A percentile compares a stretch with the other conserved stretches of the same genome.
phyloP scores from a whole-genome alignment of 2,329 filamentous ascomycete species.

The Fusarium clavum region DNA sequence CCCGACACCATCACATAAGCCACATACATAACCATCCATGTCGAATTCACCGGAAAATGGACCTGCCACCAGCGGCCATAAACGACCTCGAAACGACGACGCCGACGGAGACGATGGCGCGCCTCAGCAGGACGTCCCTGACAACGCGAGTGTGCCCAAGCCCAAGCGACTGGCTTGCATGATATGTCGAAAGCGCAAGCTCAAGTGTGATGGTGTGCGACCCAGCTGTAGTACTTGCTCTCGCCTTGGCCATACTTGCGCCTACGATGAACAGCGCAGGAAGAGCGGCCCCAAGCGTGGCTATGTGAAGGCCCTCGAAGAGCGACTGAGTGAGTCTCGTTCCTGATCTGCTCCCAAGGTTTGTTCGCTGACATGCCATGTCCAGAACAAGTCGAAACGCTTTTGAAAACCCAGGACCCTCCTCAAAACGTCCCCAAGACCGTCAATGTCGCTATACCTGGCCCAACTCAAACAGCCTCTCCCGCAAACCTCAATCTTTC shows the following conservation, averaged over 20 bases:
- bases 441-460: conserved; percentile 45
- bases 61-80: conserved; percentile 50
- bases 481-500: conserved; percentile 49
- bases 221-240: conserved; percentile 91
- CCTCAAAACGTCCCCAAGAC: conserved; percentile 48
- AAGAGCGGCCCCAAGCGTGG: conserved; percentile 96
- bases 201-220: conserved; percentile 86
- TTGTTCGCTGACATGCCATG: conserved; percentile 32
- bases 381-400: conserved; percentile 89
- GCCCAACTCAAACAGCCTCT: conserved; percentile 49
- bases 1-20: conserved; percentile 4
- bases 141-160: conserved; percentile 73
- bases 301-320: conserved; percentile 94
- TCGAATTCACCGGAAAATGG: conserved; percentile 54
- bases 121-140: conserved; percentile 56
- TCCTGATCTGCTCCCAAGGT: conserved; percentile 6
- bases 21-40: conserved; percentile 42
- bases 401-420: conserved; percentile 83
- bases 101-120: conserved; percentile 50
- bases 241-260: conserved; percentile 85
- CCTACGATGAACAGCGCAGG: conserved; percentile 91
- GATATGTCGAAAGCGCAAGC: conserved; percentile 90
- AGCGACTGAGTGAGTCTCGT: conserved; percentile 79
- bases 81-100: conserved; percentile 46
- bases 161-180: conserved; percentile 96